Evolutionary conservation across 2,329 filamentous ascomycete genomes (phyloP), one percentile per base, ranked within the genome.

Genomic region (Celoporthe dispersa): DNA sequence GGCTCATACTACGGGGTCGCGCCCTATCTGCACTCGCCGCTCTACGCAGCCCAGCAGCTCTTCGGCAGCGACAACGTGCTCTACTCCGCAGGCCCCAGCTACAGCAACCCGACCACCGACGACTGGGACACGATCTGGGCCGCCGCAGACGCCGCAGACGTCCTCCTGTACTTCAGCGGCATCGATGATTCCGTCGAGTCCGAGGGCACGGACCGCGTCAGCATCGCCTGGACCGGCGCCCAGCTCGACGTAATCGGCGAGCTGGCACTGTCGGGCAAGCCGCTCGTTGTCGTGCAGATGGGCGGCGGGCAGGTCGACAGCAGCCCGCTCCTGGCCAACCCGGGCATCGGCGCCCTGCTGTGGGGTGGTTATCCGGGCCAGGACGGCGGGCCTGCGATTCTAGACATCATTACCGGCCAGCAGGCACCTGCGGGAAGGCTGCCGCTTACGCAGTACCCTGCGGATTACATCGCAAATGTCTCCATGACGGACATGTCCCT

Each of bases 281-380:
- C 86, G 0, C 78, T 86, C 48, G 75, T 87, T 0, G 82, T 89
- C 0, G 77, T 87, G 2, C 81, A 85, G 72, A 81, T 87, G 79
- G 86, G 86, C 31, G 81, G 78, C 33, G 80, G 79, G 1, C 81
- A 84, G 72, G 71, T 89, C 28, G 88, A 90, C 74, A 83, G 83
- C 69, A 80, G 83, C 0, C 81, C 85, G 3, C 75, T 90, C 3
- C 75, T 85, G 7, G 77, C 76, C 4, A 84, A 86, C 67, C 72
- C 78, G 1, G 84, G 84, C 68, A 81, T 90, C 69, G 82, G 80
- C 37, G 82, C 85, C 0, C 75, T 90, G 0, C 73, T 90, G 0
- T 90, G 88, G 88, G 85, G 80, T 0, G 86, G 87, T 0, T 90
- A 88, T 69, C 88, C 88, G 0, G 87, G 88, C 1, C 87, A 90